Base-by-base conservation (phyloP, 2,329 filamentous ascomycete species). In the Hymenoscyphus albidus region DNA sequence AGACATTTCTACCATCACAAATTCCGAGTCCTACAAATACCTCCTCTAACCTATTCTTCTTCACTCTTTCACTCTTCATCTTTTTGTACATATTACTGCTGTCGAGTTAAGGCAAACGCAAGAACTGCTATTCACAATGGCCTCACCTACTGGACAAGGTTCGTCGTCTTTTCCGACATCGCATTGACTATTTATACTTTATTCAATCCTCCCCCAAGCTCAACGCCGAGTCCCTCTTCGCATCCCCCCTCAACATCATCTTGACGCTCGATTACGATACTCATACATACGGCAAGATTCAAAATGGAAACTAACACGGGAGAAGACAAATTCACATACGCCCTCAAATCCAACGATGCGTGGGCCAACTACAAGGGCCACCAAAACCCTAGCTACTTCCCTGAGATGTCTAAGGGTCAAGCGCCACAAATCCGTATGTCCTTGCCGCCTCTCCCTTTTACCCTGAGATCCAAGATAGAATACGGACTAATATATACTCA, bases 301-400 rank as follows among this genome's bases (percentile, higher is more conserved):
- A 22, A 12, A 54, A 54, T 54, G 48, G 48, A 10, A 22, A 27
- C 59, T 61, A 40, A 62, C 51, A 62, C 51, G 39, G 39, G 31
- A 51, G 42, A 35, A 70, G 70, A 73, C 56, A 62, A 65, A 14
- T 88, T 88, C 73, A 78, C 83, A 70, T 83, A 84, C 73, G 86
- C 87, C 66, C 77, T 93, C 71, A 83, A 83, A 77, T 85, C 83
- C 71, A 93, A 93, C 79, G 84, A 85, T 69, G 81, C 86, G 69
- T 93, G 89, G 88, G 87, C 88, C 44, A 80, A 83, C 65, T 85
- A 88, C 71, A 88, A 87, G 69, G 77, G 82, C 59, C 81, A 86
- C 68, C 81, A 87, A 71, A 86, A 93, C 69, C 89, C 91, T 1
- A 80, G 85, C 16, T 88, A 92, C 79, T 92, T 94, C 79, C 79